Percentiles rank a stretch among this genome's conserved stretches.
Conservation (phyloP, 2,329 filamentous ascomycete species). For the Colletotrichum sp. region DNA sequence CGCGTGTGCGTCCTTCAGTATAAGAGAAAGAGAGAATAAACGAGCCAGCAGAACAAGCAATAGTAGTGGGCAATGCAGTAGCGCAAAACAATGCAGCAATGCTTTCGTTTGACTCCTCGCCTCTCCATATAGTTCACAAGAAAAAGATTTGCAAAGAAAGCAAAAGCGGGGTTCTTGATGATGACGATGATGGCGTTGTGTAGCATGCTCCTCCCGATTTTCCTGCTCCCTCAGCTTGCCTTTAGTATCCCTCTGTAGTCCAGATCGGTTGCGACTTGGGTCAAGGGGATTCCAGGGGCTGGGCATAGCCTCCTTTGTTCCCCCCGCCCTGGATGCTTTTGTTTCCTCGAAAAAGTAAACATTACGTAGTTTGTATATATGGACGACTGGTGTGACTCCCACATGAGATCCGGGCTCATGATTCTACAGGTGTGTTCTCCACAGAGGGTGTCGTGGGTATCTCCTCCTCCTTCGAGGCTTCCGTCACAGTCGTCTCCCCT, state of each 20-base stretch:
- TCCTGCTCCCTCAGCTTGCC: neutral
- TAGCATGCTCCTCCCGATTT: neutral
- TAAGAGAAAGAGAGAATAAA: neutral
- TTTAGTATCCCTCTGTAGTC: neutral
- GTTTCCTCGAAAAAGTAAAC: conserved; percentile 19
- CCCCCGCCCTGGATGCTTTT: neutral
- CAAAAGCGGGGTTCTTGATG: neutral
- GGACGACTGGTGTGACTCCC: conserved; percentile 1
- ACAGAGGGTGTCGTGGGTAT: conserved; percentile 20
- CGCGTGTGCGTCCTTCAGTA: neutral
- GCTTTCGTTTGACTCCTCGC: neutral
- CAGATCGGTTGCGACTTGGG: neutral
- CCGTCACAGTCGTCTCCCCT: conserved; percentile 15
- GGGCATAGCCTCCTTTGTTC: neutral
- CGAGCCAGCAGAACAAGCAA: neutral
- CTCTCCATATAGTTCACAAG: neutral
- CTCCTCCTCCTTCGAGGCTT: conserved; percentile 17
- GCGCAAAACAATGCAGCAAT: neutral
- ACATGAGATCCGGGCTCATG: conserved; percentile 18
- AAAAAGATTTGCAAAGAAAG: neutral
- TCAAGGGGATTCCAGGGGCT: neutral
- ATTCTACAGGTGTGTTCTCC: conserved; percentile 20
- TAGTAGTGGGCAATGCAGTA: neutral
- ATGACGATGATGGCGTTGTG: neutral
- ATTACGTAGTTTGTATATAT: conserved; percentile 23